Evolutionary conservation across 2,329 filamentous ascomycete species (phyloP).

Genomic region (Sarocladiaceae sp.): DNA sequence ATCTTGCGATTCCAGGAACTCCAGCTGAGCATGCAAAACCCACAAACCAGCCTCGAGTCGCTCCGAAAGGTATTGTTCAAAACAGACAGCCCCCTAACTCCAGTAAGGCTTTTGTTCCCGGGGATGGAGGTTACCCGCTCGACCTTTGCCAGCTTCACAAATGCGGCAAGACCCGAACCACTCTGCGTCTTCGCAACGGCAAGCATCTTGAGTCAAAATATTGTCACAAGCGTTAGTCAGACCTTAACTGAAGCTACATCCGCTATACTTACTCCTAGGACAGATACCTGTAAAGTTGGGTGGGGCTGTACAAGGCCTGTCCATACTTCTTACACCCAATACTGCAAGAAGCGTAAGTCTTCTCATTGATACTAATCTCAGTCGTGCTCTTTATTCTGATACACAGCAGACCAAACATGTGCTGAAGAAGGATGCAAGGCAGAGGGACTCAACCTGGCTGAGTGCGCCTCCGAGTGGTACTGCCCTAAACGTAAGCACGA

Average conservation of each 20-base stretch:
- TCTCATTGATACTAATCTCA: not conserved
- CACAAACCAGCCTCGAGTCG: too few relatives aligned
- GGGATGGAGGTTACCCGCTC: too few relatives aligned
- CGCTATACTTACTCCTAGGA: not conserved
- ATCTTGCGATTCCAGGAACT: too few relatives aligned
- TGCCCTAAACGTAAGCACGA: not conserved
- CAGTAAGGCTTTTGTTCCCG: too few relatives aligned
- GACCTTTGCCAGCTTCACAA: too few relatives aligned
- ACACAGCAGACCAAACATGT: not conserved
- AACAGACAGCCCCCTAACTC: too few relatives aligned
- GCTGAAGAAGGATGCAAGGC: not conserved
- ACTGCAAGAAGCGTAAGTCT: not conserved
- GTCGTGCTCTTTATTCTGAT: not conserved
- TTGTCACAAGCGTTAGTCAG: not conserved
- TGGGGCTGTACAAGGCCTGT: not conserved
- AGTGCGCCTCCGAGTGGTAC: not conserved
- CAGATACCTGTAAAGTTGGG: conserved; percentile 1
- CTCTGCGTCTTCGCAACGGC: too few relatives aligned
- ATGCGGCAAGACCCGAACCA: too few relatives aligned
- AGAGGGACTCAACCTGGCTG: not conserved
- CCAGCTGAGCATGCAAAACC: too few relatives aligned
- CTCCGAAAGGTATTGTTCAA: too few relatives aligned
- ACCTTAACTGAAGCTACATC: not conserved
- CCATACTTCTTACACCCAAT: not conserved
- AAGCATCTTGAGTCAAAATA: too few relatives aligned